phyloP scores from a whole-genome alignment of 2,329 filamentous ascomycete genomes.

The Ophiostoma angusticollis region DNA sequence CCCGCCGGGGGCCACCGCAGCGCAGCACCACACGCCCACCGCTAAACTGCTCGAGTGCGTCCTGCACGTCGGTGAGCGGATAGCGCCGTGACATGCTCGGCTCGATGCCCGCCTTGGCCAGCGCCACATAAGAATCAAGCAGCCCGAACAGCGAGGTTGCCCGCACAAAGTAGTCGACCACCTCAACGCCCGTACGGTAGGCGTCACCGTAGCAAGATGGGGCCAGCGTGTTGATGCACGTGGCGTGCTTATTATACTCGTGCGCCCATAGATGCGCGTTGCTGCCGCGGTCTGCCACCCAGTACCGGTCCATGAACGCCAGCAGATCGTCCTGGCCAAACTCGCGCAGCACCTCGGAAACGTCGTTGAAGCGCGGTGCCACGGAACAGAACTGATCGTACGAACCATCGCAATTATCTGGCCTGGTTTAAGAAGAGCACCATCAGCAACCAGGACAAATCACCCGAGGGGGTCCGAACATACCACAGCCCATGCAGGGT shows the following conservation, averaged over 20 bases:
- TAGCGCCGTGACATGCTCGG: conserved; percentile 26
- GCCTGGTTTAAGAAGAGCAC: conserved; percentile 18
- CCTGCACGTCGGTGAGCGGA: conserved; percentile 28
- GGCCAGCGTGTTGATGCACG: conserved; percentile 57
- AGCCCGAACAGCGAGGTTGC: conserved; percentile 27
- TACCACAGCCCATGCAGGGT: conserved; percentile 33
- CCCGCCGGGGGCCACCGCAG: conserved; percentile 23
- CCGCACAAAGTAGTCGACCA: conserved; percentile 33
- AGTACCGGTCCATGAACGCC: conserved; percentile 30
- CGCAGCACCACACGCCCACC: conserved; percentile 32
- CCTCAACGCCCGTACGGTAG: conserved; percentile 28
- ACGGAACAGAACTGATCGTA: conserved; percentile 31
- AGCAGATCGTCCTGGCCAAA: conserved; percentile 27
- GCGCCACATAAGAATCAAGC: conserved; percentile 32
- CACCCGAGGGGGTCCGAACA: no score
- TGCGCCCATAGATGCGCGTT: conserved; percentile 49
- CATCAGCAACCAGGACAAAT: neutral
- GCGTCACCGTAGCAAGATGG: conserved; percentile 49
- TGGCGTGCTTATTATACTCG: conserved; percentile 61
- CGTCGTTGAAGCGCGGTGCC: conserved; percentile 29
- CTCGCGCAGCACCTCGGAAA: conserved; percentile 27
- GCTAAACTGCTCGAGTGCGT: conserved; percentile 30
- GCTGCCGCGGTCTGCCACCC: conserved; percentile 19
- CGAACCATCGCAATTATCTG: conserved; percentile 31
- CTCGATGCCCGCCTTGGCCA: no score